Evolutionary conservation across 1,284 basidiomycete genomes (phyloP), one percentile per base, ranked within the genome.

Genomic region (Schizophyllum amplum): DNA sequence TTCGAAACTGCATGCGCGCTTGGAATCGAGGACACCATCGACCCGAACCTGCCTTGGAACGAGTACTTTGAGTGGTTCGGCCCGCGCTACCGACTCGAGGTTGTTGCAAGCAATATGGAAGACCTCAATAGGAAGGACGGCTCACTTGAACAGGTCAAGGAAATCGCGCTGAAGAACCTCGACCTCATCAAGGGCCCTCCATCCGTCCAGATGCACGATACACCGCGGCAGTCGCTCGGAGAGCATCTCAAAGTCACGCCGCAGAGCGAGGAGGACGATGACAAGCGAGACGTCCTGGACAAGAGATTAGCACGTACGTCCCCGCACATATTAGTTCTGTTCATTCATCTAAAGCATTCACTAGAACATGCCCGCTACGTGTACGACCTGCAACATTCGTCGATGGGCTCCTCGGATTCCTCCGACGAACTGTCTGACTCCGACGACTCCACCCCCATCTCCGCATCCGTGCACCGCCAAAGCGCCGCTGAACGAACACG

Each of bases 1-100:
- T 98, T 92, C 72, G 97, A 99, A 71, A 99, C 97, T 0, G 95
- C 94, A 0, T 89, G 96, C 66, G 90, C 94, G 27, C 81, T 96
- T 15, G 94, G 92, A 1, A 80, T 92, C 52, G 87, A 94, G 67
- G 72, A 83, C 47, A 79, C 80, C 4, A 87, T 98, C 55, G 83
- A 91, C 62, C 82, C 83, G 42, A 87, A 92, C 66, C 70, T 99
- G 61, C 96, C 96, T 0, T 98, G 92, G 84, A 97, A 92, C 71
- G 89, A 95, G 65, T 98, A 94, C 71, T 92, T 98, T 69, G 95
- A 98, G 70, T 99, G 95, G 86, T 99, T 95, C 70, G 96, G 95
- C 0, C 97, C 97, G 13, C 80, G 94, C 58, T 99, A 96, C 73
- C 83, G 95, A 63, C 79, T 99, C 25, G 94, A 98, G 66, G 95